Evolutionary conservation across 1,284 basidiomycete species (phyloP).

Genomic region (Cutaneotrichosporon curvatum): DNA sequence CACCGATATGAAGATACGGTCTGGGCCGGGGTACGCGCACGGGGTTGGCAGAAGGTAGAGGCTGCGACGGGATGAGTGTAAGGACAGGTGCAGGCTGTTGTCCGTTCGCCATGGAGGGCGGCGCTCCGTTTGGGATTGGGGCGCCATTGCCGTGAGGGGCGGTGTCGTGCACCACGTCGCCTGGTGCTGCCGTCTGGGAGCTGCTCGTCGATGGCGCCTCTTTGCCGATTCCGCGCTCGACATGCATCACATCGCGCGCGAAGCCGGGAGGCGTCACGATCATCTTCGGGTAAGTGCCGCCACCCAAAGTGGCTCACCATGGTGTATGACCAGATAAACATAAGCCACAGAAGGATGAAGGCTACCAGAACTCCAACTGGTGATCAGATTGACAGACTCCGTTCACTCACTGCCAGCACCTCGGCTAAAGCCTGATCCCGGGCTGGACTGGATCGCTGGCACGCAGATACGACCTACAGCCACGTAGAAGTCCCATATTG

Average conservation of each 20-base stretch:
- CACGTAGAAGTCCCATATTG: conserved; percentile 54
- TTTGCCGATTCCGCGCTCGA: too few species aligned
- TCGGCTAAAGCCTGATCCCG: conserved; percentile 48
- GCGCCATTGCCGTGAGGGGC: too few species aligned
- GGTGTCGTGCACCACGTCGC: too few species aligned
- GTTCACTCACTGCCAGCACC: conserved; percentile 55
- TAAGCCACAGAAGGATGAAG: conserved; percentile 57
- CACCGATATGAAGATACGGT: conserved; percentile 18
- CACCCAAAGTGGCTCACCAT: conserved; percentile 50
- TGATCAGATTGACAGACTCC: background rate
- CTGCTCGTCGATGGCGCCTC: too few species aligned
- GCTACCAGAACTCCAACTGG: conserved; percentile 57
- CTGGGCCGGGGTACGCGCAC: conserved; percentile 23
- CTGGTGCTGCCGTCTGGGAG: too few species aligned
- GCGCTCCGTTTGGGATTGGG: too few species aligned
- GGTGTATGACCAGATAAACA: conserved; percentile 64
- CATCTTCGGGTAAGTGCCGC: conserved; percentile 42
- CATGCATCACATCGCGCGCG: conserved; percentile 55
- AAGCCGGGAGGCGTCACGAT: conserved; percentile 61
- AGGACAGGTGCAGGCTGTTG: too few species aligned
- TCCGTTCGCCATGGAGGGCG: too few species aligned
- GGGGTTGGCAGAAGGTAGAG: background rate
- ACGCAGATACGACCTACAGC: conserved; percentile 61
- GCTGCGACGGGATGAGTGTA: too few species aligned
- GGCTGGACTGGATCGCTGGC: conserved; percentile 54